Conservation (phyloP, 176 grass and related monocot species). For the Aegilops sharonensis region DNA sequence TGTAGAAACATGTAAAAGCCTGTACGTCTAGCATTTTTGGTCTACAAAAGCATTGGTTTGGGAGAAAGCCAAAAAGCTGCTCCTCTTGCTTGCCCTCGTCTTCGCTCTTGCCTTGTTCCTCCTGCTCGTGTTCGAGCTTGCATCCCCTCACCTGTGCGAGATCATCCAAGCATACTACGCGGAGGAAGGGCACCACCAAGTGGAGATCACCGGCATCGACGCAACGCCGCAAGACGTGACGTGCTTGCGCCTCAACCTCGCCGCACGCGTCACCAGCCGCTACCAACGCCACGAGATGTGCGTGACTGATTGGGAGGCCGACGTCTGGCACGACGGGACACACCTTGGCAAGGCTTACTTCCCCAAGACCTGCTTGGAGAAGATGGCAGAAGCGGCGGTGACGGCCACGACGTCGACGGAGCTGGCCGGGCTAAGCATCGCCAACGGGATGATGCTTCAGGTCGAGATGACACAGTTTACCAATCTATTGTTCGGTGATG, state of each 20-base stretch:
- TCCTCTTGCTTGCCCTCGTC: background rate
- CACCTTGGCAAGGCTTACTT: slow-evolving; percentile 15
- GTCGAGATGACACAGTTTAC: background rate
- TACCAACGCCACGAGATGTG: background rate
- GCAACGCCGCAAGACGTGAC: background rate
- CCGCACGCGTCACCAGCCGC: background rate
- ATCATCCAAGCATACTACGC: background rate
- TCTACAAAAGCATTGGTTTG: background rate
- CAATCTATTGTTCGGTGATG: too few species aligned
- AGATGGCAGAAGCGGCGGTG: background rate
- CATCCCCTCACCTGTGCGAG: background rate
- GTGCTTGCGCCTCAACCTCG: background rate
- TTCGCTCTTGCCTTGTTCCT: background rate
- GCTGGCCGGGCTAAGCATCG: background rate
- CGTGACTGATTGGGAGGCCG: background rate
- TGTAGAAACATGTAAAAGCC: too few species aligned
- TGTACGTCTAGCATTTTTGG: too few species aligned
- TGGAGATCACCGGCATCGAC: background rate
- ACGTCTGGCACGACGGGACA: background rate
- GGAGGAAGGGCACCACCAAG: background rate
- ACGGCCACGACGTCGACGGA: background rate
- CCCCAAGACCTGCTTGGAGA: background rate
- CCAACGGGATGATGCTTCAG: background rate
- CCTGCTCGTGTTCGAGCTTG: background rate
- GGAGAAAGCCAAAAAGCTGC: background rate